Evolutionary conservation across 805 yeast species (phyloP), one percentile per base, ranked within the genome.

Genomic region (Debaryomyces castellii): DNA sequence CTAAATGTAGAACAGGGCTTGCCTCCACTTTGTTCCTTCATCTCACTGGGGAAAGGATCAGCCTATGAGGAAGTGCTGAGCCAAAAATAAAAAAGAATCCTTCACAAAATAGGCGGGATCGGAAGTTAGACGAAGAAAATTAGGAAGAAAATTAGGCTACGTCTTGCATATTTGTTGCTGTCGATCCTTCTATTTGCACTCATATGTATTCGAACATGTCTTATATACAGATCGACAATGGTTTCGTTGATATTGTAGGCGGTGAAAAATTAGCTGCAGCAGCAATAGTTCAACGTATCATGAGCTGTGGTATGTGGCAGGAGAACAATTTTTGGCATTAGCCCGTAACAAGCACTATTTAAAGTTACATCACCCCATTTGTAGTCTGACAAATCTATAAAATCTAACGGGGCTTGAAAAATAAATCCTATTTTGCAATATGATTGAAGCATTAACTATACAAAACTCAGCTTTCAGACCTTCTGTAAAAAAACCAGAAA

Each of bases 391-490:
- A 23, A 23, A 5, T 23, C 25, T 6, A 23, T 23, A n/a, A n/a
- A 6, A 23, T 25, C 28, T 6, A 6, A 25, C 28, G 4, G 12
- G 4, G 4, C 7, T 25, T 25, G 28, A 25, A 25, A 25, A 7
- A 4, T 6, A 7, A 4, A 7, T 25, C 12, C 12, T 9, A 25
- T 10, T 9, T 25, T 25, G 12, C 12, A 25, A 10, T 5, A 35
- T 35, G 38, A 12, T 35, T 12, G 14, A 18, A 12, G 38, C 38
- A 14, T 59, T 68, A 48, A 55, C 69, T 43, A 62, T 66, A 7
- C 64, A 66, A 4, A 69, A 68, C n/a, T 66, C 74, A 5, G 66
- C 70, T 8, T 69, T 69, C 58, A 63, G 59, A 51, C 72, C 73
- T 8, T 64, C 73, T 7, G 44, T 66, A 35, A 60, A 56, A 47